Evolutionary conservation across 345 rosid genomes (phyloP).

Genomic region (Litchi chinensis): DNA sequence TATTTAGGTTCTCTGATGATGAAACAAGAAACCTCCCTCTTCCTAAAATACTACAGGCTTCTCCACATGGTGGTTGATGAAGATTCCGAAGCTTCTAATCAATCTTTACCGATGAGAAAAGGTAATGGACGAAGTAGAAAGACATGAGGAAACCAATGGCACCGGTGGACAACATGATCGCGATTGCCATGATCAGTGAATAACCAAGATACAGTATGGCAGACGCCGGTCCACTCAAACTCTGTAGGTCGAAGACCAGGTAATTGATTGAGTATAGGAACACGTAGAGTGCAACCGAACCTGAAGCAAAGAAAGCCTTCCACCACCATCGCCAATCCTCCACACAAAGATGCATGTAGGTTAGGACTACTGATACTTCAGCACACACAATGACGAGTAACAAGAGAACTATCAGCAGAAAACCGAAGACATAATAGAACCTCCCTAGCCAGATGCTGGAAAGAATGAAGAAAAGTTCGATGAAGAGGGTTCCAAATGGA

Average conservation of each 20-base stretch:
- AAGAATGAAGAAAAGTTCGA: slow-evolving; percentile 79
- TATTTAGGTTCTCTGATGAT: slow-evolving; percentile 17
- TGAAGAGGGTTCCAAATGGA: slow-evolving; percentile 79
- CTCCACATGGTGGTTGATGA: slow-evolving; percentile 12
- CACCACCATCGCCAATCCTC: slow-evolving; percentile 97
- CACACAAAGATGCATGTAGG: slow-evolving; percentile 85
- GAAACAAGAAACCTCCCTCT: slow-evolving; percentile 17
- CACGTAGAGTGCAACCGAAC: slow-evolving; percentile 79
- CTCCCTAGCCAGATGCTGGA: slow-evolving; percentile 90
- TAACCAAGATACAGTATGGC: slow-evolving; percentile 77
- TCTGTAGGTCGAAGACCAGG: slow-evolving; percentile 75
- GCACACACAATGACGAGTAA: slow-evolving; percentile 73
- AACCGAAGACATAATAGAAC: slow-evolving; percentile 78
- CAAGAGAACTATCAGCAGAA: slow-evolving; percentile 66
- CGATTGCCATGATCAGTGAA: slow-evolving; percentile 72
- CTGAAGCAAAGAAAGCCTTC: slow-evolving; percentile 86
- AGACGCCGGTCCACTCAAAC: slow-evolving; percentile 80
- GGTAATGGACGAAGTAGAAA: slow-evolving; percentile 81
- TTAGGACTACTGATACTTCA: slow-evolving; percentile 78
- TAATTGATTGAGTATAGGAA: slow-evolving; percentile 78
- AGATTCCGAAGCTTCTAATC: slow-evolving; percentile 40
- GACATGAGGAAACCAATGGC: slow-evolving; percentile 78
- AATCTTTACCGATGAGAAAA: slow-evolving; percentile 81
- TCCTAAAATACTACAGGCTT: slow-evolving; percentile 18
- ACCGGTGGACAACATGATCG: slow-evolving; percentile 80